Conservation (phyloP, 2,329 filamentous ascomycete genomes). For the Botrytis aclada region DNA sequence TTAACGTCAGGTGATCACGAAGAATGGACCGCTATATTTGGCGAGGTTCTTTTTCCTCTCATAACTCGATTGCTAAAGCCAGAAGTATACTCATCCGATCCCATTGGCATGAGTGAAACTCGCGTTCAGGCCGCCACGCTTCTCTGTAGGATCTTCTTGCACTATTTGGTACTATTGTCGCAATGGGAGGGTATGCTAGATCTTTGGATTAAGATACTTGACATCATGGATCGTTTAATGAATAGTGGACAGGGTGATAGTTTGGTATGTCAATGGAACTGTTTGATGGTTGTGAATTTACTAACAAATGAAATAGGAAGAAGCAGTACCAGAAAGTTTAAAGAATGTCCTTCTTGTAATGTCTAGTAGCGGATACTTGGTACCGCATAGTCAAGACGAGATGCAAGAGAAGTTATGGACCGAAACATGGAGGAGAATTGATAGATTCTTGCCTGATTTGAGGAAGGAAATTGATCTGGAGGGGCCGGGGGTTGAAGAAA, state of each 20-base stretch:
- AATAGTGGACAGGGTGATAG: constrained; percentile 92
- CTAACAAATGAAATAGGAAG: constrained; percentile 57
- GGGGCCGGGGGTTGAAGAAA: neutral
- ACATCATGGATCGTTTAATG: constrained; percentile 93
- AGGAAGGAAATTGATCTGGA: constrained; percentile 56
- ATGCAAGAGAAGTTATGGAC: constrained; percentile 56
- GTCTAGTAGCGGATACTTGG: constrained; percentile 81
- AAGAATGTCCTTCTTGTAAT: constrained; percentile 97
- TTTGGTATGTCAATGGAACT: constrained; percentile 58
- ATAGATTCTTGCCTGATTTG: constrained; percentile 61
- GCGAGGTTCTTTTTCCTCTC: constrained; percentile 88
- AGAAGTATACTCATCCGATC: constrained; percentile 89
- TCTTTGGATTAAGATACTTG: constrained; percentile 87
- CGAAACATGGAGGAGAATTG: constrained; percentile 64
- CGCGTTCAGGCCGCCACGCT: constrained; percentile 87
- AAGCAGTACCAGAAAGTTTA: constrained; percentile 89
- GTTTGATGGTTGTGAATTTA: constrained; percentile 10
- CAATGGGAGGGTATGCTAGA: constrained; percentile 88
- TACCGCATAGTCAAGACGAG: constrained; percentile 60
- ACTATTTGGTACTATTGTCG: constrained; percentile 81
- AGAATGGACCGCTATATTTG: constrained; percentile 94
- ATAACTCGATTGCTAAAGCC: constrained; percentile 86
- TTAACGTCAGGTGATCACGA: constrained; percentile 79
- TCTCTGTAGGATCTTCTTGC: constrained; percentile 91
- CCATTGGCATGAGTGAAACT: constrained; percentile 91